A percentile compares a stretch with the other conserved stretches of the same genome.
These are phyloP conservation scores for Polychytrium aggregatum DNA, from an alignment of 192 early-diverging fungal genomes.

Conservation along the genomic window DNA sequence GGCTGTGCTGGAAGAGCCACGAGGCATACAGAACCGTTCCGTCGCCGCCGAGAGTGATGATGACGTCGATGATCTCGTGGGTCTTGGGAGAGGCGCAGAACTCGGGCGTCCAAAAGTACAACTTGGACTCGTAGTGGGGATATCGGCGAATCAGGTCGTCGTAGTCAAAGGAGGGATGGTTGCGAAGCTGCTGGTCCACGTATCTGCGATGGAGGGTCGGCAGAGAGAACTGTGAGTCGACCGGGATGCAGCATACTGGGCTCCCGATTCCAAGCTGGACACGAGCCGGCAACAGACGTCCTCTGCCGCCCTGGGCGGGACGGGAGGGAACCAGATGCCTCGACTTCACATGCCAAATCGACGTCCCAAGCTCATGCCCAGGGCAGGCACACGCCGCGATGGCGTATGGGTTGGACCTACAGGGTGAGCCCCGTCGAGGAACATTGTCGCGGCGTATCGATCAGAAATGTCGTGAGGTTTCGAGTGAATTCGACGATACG, in stretches of 20 bases:
- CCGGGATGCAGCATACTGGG: too few relatives aligned
- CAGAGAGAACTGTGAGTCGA: too few relatives aligned
- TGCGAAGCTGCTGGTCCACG: conserved; percentile 15
- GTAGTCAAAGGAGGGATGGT: conserved; percentile 17
- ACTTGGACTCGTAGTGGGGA: conserved; percentile 7
- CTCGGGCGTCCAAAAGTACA: conserved; percentile 18
- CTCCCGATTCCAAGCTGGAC: too few relatives aligned
- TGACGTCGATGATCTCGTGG: conserved; percentile 81
- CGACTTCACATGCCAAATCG: conserved; percentile 1
- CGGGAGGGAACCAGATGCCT: too few relatives aligned
- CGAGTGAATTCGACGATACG: conserved; percentile 18
- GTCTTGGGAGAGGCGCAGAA: conserved; percentile 24
- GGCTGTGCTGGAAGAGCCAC: conserved; percentile 61
- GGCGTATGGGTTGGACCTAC: too few relatives aligned
- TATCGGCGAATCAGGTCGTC: conserved; percentile 4
- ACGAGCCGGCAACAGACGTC: too few relatives aligned
- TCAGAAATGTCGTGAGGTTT: conserved; percentile 14
- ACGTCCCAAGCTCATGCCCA: background rate
- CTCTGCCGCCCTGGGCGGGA: too few relatives aligned
- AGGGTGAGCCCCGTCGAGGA: background rate
- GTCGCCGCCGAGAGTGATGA: conserved; percentile 93
- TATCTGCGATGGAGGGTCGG: conserved; percentile 9
- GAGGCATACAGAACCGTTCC: conserved; percentile 92
- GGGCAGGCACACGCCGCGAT: background rate
- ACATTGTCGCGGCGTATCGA: conserved; percentile 12